phyloP scores from a whole-genome alignment of 1,284 basidiomycete genomes.

The Ganoderma resinaceum region DNA sequence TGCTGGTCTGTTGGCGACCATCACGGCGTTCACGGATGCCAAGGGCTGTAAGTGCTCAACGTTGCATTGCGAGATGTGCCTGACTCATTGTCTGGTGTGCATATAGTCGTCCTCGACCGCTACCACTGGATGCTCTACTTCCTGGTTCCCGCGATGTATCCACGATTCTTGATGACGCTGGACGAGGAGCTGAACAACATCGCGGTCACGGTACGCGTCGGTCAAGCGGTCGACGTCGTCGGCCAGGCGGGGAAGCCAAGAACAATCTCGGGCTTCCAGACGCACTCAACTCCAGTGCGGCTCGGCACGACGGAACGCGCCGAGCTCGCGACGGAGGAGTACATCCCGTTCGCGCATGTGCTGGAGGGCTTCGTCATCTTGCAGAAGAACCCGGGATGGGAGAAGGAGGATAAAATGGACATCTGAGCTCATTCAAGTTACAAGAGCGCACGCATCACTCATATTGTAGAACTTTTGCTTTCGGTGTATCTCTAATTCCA shows the following conservation, averaged over 20 bases:
- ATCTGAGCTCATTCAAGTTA: constrained; percentile 46
- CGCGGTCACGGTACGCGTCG: constrained; percentile 94
- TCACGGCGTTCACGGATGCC: constrained; percentile 94
- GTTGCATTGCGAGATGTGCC: not conserved
- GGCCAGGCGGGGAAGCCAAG: constrained; percentile 92
- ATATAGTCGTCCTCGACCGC: constrained; percentile 87
- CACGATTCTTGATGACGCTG: constrained; percentile 97
- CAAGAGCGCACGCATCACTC: constrained; percentile 10
- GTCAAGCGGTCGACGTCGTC: constrained; percentile 92
- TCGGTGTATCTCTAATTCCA: constrained; percentile 30
- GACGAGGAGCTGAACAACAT: constrained; percentile 88
- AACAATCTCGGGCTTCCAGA: constrained; percentile 96
- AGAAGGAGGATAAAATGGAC: constrained; percentile 85
- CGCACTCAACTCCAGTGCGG: constrained; percentile 95
- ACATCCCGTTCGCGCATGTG: constrained; percentile 88
- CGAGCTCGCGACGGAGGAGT: constrained; percentile 97
- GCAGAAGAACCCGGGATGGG: constrained; percentile 87
- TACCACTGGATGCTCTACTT: constrained; percentile 99
- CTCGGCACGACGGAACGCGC: constrained; percentile 93
- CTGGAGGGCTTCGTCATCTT: constrained; percentile 92
- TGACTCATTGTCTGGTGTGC: not conserved
- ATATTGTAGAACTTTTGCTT: constrained; percentile 32
- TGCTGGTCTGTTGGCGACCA: constrained; percentile 89
- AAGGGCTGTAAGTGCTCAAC: constrained; percentile 80
- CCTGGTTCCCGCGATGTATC: constrained; percentile 96